phyloP scores from a whole-genome alignment of 441 rosid species.

The Daphne laureola region DNA sequence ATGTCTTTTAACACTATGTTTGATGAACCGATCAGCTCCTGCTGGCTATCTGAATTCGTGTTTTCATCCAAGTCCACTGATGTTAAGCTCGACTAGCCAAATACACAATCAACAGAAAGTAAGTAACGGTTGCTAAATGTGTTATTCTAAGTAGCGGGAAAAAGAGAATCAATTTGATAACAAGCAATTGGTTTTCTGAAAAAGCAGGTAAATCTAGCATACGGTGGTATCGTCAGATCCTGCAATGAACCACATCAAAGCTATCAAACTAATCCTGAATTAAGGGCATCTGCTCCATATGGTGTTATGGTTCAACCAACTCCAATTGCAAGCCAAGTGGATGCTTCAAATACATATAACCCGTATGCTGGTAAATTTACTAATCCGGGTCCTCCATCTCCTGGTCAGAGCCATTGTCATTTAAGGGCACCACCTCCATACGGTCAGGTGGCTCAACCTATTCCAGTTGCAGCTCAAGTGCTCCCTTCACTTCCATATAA shows the following conservation, averaged over 20 bases:
- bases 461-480: constrained; percentile 8
- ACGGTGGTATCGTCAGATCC: background rate
- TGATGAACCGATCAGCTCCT: constrained; percentile 9
- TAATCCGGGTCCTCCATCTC: background rate
- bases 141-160: background rate
- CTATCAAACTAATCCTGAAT: constrained; percentile 10
- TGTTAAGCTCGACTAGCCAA: constrained; percentile 9
- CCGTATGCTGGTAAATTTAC: constrained; percentile 8
- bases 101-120: constrained; percentile 6
- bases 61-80: constrained; percentile 5
- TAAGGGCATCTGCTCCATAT: constrained; percentile 7
- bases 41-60: constrained; percentile 7
- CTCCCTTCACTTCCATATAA: constrained; percentile 3
- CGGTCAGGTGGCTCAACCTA: constrained; percentile 4
- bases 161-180: background rate
- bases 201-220: constrained; percentile 11
- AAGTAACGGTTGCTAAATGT: constrained; percentile 5
- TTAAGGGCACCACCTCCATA: constrained; percentile 6
- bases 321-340: constrained; percentile 8
- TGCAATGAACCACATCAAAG: constrained; percentile 6
- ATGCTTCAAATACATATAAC: constrained; percentile 2
- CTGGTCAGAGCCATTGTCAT: background rate
- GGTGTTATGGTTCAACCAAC: constrained; percentile 5
- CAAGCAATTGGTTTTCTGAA: background rate
- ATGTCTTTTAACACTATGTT: background rate